Evolutionary conservation across 2,329 filamentous ascomycete genomes (phyloP).

Genomic region (Coniochaeta ligniaria): DNA sequence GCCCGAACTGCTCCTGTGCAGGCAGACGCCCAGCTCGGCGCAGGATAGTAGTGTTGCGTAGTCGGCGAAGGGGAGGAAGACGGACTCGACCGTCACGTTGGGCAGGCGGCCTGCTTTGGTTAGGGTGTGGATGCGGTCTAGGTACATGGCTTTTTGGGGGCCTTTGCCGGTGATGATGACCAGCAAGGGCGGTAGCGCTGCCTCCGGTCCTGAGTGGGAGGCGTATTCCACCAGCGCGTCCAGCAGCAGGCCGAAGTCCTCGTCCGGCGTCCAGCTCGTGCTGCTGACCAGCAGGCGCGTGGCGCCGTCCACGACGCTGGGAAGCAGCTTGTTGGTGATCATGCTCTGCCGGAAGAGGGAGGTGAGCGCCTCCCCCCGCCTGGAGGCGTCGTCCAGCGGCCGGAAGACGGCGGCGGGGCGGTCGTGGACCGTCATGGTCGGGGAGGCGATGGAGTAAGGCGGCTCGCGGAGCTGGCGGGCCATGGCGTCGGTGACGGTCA

Average conservation of each 20-base stretch:
- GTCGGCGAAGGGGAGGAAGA: slow-evolving; percentile 77
- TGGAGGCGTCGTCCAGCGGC: slow-evolving; percentile 48
- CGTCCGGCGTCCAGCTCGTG: slow-evolving; percentile 95
- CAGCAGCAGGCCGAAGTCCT: slow-evolving; percentile 86
- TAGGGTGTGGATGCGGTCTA: slow-evolving; percentile 56
- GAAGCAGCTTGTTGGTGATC: slow-evolving; percentile 13
- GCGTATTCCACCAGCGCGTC: slow-evolving; percentile 75
- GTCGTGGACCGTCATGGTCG: slow-evolving; percentile 73
- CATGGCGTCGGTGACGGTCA: slow-evolving; percentile 91
- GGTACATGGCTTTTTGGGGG: slow-evolving; percentile 71
- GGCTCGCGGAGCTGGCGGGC: slow-evolving; percentile 55
- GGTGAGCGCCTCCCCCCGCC: slow-evolving; percentile 54
- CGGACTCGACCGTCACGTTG: slow-evolving; percentile 67
- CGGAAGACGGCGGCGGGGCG: slow-evolving; percentile 78
- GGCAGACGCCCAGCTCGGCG: slow-evolving; percentile 81
- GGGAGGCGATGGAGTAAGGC: slow-evolving; percentile 58
- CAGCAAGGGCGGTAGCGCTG: slow-evolving; percentile 59
- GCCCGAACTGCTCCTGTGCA: slow-evolving; percentile 90
- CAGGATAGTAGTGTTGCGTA: slow-evolving; percentile 80
- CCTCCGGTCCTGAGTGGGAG: slow-evolving; percentile 13
- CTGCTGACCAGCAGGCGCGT: slow-evolving; percentile 80
- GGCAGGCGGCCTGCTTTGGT: slow-evolving; percentile 55
- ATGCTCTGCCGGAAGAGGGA: slow-evolving; percentile 49
- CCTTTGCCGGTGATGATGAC: slow-evolving; percentile 94
- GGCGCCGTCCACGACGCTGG: slow-evolving; percentile 48